These are phyloP conservation scores for Phytophthora palmivora DNA, from an alignment of 352 stramenopile genomes.

Conservation along the genomic window DNA sequence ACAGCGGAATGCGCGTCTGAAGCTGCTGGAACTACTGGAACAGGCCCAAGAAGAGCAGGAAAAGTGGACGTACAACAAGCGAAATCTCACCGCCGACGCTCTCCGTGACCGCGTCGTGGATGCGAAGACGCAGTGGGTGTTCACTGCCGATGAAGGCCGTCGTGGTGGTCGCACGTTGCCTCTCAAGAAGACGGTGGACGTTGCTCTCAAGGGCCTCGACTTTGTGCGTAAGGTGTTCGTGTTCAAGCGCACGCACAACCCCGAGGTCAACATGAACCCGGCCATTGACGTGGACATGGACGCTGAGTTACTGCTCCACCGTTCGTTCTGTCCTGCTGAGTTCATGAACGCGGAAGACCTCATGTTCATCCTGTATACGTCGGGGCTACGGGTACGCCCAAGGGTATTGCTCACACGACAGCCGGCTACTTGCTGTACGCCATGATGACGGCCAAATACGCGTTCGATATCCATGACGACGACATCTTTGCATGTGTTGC, in stretches of 20 bases:
- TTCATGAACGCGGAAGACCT: slow-evolving; percentile 96
- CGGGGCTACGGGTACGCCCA: slow-evolving; percentile 93
- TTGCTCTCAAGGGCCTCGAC: no score
- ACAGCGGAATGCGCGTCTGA: slow-evolving; percentile 64
- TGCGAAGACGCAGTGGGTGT: slow-evolving; percentile 85
- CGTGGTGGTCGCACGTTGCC: slow-evolving; percentile 92
- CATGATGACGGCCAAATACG: slow-evolving; percentile 92
- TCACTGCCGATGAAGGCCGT: slow-evolving; percentile 92
- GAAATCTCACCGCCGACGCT: slow-evolving; percentile 93
- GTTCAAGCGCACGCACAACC: no score
- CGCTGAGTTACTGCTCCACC: slow-evolving; percentile 81
- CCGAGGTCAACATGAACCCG: slow-evolving; percentile 72
- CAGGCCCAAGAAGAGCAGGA: slow-evolving; percentile 54
- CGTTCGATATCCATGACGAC: slow-evolving; percentile 93
- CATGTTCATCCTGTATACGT: slow-evolving; percentile 98
- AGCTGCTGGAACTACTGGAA: slow-evolving; percentile 60
- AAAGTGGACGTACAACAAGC: slow-evolving; percentile 73
- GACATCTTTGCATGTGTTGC: slow-evolving; percentile 96
- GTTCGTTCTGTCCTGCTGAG: slow-evolving; percentile 94
- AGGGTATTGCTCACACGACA: slow-evolving; percentile 93
- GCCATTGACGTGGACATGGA: slow-evolving; percentile 93
- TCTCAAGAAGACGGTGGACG: no score
- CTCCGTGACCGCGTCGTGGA: slow-evolving; percentile 95
- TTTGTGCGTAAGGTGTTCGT: no score
- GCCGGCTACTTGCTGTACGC: no score